Conservation (phyloP, 768 basidiomycete species). For the Cystobasidium ongulense region DNA sequence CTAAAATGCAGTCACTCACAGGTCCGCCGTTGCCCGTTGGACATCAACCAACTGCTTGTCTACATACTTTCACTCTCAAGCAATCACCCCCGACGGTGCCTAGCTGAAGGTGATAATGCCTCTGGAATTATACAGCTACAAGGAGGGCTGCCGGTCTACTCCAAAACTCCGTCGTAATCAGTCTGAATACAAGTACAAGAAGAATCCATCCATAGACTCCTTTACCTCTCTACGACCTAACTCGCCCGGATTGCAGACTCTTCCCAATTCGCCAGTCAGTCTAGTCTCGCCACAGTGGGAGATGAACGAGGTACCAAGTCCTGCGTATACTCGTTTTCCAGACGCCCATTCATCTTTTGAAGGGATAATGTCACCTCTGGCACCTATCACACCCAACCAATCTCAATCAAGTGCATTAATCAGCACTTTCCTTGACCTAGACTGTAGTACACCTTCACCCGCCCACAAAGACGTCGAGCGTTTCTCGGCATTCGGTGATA, state of each 20-base stretch:
- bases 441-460: neutral
- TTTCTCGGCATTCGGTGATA: neutral
- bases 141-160: slow-evolving; percentile 23
- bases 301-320: neutral
- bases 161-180: slow-evolving; percentile 19
- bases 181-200: neutral
- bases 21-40: neutral
- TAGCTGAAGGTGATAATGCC: neutral
- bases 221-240: slow-evolving; percentile 18
- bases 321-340: neutral
- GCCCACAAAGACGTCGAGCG: neutral
- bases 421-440: too few relatives aligned
- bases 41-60: too few relatives aligned
- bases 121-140: slow-evolving; percentile 8
- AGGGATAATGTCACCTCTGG: neutral
- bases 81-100: neutral
- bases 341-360: neutral
- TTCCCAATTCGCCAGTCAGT: neutral
- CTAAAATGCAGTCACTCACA: too few relatives aligned
- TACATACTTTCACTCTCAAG: neutral
- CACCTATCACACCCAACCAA: neutral
- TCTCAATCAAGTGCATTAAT: too few relatives aligned
- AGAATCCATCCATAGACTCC: slow-evolving; percentile 3
- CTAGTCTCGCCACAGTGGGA: neutral
- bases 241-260: neutral